Conservation (phyloP, 768 basidiomycete species). For the Phaeolepiota aurea region DNA sequence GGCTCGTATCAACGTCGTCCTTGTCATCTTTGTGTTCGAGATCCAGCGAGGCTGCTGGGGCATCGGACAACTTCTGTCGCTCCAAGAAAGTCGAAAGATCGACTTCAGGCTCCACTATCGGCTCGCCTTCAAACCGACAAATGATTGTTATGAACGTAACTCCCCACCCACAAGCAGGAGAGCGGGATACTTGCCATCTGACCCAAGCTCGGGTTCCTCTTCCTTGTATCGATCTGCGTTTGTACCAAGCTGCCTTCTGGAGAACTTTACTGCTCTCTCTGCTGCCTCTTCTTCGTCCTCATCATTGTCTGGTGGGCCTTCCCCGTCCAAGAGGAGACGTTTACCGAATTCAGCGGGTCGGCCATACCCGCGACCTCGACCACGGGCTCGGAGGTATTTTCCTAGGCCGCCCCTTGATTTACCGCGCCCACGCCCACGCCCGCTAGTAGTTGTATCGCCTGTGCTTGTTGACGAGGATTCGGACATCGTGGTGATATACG, state of each 20-base stretch:
- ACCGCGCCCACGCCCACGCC: slow-evolving; percentile 41
- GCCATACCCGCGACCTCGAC: slow-evolving; percentile 49
- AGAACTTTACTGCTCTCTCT: slow-evolving; percentile 42
- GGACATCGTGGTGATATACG: too few species aligned
- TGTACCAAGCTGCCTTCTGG: slow-evolving; percentile 50
- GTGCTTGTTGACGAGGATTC: too few species aligned
- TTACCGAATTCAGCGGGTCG: slow-evolving; percentile 58
- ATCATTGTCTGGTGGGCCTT: slow-evolving; percentile 29
- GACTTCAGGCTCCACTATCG: slow-evolving; percentile 60
- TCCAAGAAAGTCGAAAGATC: slow-evolving; percentile 64
- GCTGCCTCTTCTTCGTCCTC: slow-evolving; percentile 42
- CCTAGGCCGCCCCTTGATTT: slow-evolving; percentile 63
- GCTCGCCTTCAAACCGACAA: too few species aligned
- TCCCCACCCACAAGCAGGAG: too few species aligned
- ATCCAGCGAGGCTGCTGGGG: slow-evolving; percentile 13
- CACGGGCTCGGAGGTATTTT: slow-evolving; percentile 67
- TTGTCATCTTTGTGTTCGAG: slow-evolving; percentile 30
- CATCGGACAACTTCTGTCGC: slow-evolving; percentile 44
- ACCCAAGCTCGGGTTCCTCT: slow-evolving; percentile 58
- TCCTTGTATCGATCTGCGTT: slow-evolving; percentile 74
- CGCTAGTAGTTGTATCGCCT: slow-evolving; percentile 4
- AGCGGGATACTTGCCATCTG: too few species aligned
- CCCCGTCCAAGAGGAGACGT: slow-evolving; percentile 55
- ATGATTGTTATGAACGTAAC: too few species aligned
- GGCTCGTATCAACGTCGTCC: slow-evolving; percentile 52